Conservation (phyloP, 495 filamentous ascomycete genomes). For the Daldinia loculata region DNA sequence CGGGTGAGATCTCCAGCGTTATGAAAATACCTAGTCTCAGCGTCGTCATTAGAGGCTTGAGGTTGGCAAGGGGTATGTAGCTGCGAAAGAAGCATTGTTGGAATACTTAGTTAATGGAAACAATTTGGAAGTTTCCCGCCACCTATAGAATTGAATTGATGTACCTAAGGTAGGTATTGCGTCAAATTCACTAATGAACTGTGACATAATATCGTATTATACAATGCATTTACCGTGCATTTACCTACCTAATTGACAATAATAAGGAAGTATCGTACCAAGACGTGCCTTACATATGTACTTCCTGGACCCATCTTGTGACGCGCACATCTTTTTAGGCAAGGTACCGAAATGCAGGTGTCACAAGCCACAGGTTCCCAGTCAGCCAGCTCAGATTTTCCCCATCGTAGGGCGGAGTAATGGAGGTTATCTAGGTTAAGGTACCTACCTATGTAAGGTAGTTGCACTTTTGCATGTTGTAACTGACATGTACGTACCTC, state of each 20-base stretch:
- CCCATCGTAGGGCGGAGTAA: constrained; percentile 26
- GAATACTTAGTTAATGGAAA: no score
- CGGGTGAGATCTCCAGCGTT: constrained; percentile 30
- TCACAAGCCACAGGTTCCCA: constrained; percentile 18
- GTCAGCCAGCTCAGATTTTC: constrained; percentile 5
- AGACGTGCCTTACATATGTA: constrained; percentile 6
- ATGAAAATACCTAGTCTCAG: constrained; percentile 19
- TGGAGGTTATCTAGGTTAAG: not conserved
- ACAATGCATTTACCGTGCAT: no score
- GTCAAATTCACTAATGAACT: not conserved
- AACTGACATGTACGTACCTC: not conserved
- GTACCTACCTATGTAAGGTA: no score
- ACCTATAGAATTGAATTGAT: not conserved
- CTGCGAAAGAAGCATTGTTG: no score
- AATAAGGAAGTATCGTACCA: not conserved
- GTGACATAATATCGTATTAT: not conserved
- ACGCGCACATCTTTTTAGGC: constrained; percentile 27
- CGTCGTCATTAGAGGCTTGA: constrained; percentile 13
- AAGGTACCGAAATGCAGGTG: constrained; percentile 21
- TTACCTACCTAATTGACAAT: not conserved
- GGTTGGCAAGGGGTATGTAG: not conserved
- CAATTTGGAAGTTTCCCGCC: not conserved
- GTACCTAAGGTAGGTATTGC: not conserved
- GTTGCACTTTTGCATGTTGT: not conserved
- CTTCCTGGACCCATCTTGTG: constrained; percentile 21